phyloP scores from a whole-genome alignment of 2,329 filamentous ascomycete species.

The Pseudogymnoascus sp. region DNA sequence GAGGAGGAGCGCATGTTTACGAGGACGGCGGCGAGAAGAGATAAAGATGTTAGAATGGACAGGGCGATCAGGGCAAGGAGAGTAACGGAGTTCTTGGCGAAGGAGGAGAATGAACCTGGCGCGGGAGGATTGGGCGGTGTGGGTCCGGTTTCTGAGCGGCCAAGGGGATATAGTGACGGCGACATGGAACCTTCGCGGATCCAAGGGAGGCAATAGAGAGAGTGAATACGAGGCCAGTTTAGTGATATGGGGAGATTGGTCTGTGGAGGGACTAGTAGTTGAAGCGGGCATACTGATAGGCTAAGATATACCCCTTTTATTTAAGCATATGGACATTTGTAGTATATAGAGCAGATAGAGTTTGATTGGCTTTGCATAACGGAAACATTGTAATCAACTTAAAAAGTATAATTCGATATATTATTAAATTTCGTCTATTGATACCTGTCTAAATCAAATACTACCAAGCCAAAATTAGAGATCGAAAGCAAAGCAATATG shows the following conservation, averaged over 20 bases:
- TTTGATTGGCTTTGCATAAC: neutral
- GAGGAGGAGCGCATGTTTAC: constrained; percentile 15
- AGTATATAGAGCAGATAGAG: neutral
- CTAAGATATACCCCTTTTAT: neutral
- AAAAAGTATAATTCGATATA: neutral
- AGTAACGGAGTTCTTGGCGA: neutral
- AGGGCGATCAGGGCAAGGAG: neutral
- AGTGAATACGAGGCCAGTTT: neutral
- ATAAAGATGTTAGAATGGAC: neutral
- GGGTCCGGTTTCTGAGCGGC: neutral
- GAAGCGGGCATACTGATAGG: neutral
- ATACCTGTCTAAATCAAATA: neutral
- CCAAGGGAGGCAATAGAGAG: neutral
- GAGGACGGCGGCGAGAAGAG: constrained; percentile 13
- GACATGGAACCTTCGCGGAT: neutral
- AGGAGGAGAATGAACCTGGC: neutral
- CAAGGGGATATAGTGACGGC: neutral
- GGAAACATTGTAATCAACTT: neutral
- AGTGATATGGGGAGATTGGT: neutral
- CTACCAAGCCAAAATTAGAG: neutral
- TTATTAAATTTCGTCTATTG: neutral
- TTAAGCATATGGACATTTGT: neutral
- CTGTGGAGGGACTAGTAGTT: neutral
- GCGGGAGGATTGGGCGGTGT: neutral
- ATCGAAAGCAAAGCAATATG: neutral